phyloP scores from a whole-genome alignment of 2,329 filamentous ascomycete species.

The Botrytis deweyae region DNA sequence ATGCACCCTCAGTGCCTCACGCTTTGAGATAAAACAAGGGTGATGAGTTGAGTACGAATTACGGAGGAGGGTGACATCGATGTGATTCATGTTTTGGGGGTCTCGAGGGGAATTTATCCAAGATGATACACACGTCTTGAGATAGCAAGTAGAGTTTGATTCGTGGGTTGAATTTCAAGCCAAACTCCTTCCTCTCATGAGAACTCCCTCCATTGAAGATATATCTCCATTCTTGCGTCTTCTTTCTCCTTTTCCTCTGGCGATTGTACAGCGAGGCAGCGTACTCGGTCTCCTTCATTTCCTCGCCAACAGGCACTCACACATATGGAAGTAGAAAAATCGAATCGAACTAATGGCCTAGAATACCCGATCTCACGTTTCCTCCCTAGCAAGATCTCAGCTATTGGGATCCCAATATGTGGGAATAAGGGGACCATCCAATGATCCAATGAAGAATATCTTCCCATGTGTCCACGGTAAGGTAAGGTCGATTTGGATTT shows the following conservation, averaged over 20 bases:
- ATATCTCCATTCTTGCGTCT: not conserved
- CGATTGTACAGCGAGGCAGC: not conserved
- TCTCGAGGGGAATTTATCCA: not conserved
- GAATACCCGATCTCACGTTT: not conserved
- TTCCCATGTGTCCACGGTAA: not conserved
- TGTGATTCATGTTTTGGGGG: not conserved
- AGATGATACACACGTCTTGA: conserved; percentile 3
- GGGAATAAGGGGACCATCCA: not conserved
- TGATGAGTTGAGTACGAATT: not conserved
- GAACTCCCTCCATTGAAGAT: not conserved
- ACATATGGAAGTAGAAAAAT: not conserved
- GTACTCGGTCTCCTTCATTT: not conserved
- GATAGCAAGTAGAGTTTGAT: not conserved
- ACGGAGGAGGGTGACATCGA: not conserved
- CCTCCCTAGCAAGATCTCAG: not conserved
- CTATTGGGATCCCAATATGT: conserved; percentile 7
- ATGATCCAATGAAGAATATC: conserved; percentile 12
- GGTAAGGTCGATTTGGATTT: not conserved
- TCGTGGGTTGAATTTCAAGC: not conserved
- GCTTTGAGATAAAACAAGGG: not conserved
- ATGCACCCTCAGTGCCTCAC: not conserved
- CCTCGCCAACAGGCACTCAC: not conserved
- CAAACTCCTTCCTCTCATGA: not conserved
- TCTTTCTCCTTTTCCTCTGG: not conserved
- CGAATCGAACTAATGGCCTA: not conserved